Percentiles rank a stretch among this genome's conserved stretches.
phyloP scores from a whole-genome alignment of 129 eudicot genomes.

The Ambrosia trifida region DNA sequence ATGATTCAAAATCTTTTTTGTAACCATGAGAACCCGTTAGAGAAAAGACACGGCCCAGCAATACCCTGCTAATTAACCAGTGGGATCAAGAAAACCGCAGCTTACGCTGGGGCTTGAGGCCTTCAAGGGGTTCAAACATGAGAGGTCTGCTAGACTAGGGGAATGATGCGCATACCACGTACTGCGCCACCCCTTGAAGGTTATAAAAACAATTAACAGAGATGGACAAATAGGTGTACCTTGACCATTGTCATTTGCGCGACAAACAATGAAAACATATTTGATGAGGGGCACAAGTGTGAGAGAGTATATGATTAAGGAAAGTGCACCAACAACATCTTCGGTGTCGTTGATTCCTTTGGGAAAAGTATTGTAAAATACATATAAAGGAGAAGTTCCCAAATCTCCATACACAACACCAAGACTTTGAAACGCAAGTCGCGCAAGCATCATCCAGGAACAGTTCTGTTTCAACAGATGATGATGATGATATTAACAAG shows the following conservation, averaged over 20 bases:
- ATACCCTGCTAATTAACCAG: background rate
- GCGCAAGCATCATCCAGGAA: constrained; percentile 20
- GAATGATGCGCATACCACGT: background rate
- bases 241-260: constrained; percentile 53
- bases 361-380: constrained; percentile 44
- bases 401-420: constrained; percentile 57
- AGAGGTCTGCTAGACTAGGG: no score
- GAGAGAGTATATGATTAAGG: constrained; percentile 49
- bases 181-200: background rate
- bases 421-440: constrained; percentile 51
- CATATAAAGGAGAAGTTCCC: constrained; percentile 52
- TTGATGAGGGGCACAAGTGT: constrained; percentile 44
- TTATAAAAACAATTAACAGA: background rate
- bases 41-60: background rate
- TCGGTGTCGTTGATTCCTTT: constrained; percentile 39
- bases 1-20: background rate
- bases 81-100: background rate
- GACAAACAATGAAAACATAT: constrained; percentile 49
- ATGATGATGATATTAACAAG: constrained; percentile 1
- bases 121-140: background rate
- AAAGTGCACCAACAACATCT: constrained; percentile 47
- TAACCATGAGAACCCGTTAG: background rate
- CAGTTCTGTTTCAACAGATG: constrained; percentile 23
- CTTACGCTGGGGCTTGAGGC: background rate
- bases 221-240: constrained; percentile 29